Base-by-base conservation (phyloP, 73 alveolate genomes). In the Stentor roeselii region DNA sequence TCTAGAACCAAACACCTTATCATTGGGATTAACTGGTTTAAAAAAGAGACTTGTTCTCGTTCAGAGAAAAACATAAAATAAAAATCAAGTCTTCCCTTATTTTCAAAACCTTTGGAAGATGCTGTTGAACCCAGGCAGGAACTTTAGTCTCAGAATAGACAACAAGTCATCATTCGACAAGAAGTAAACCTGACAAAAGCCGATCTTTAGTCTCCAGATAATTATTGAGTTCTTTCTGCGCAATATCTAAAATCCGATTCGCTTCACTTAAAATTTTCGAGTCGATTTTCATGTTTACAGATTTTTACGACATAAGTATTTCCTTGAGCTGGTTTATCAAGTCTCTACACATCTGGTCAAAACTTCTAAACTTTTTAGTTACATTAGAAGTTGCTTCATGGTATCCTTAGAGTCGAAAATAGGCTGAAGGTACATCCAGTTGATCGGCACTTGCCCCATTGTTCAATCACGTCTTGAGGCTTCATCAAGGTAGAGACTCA, bases 391-490 rank as follows among this genome's bases (percentile, higher is more conserved):
- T 91, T 98, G 98, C 92, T 98, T 98, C 94, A 98, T 97, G 83
- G 97, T 98, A 88, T 98, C 99, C 58, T 97, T 97, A 58, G 99
- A 95, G 83, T 98, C 99, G 86, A 98, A 98, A 84, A 98, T 98
- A 34, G 99, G 99, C 87, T 98, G 96, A 36, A 98, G 91, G 90
- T 98, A 98, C 98, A 98, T 97, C 99, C 99, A 98, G 80, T 98
- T 86, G 1, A 30, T 95, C 84, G 97, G 93, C 99, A 95, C 90
- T 94, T 93, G 61, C 90, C 95, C 99, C 99, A 98, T 90, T 98
- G 99, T 90, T 98, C 99, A 75, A 98, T 90, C 21, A 98, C 97
- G 80, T 97, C 99, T 36, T 99, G 97, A 59, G 98, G 99, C 58
- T 88, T 89, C 89, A 96, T 92, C 90, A 98, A 90, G 82, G 96